Base-by-base conservation (phyloP, 192 early-diverging fungal species). In the Backusella luteola region DNA sequence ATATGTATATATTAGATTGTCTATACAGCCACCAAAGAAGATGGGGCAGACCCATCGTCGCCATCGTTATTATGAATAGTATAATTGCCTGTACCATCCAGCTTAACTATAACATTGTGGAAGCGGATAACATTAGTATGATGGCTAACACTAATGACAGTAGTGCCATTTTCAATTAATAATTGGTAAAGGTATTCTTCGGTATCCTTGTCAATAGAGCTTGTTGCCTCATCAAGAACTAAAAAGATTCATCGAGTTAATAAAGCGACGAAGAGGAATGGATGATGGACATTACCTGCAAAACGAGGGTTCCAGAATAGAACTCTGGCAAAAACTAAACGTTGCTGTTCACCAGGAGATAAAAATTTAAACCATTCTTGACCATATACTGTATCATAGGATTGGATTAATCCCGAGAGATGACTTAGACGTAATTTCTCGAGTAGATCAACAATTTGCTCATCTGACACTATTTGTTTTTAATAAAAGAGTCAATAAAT, bases 131-230 rank as follows among this genome's bases (percentile, higher is more conserved):
- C 73, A 15, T 76, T 75, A 9, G 84, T 77, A 49, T 94, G 89
- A 74, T 99, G 98, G 5, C 92, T 93, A 29, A 99, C 93, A 14
- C 96, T 95, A n/a, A 98, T 90, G 7, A 96, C 81, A 1, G 97
- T 96, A 73, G 97, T 94, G 1, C 90, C 91, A 3, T 85, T 76
- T 36, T 90, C 83, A 46, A 90, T 87, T 32, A 90, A 82, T 15
- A 83, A 77, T 21, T 79, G 83, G 79, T 94, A 95, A 44, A 94
- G 83, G 32, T 76, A 70, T 2, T 74, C 71, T 73, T 90, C 90
- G 0, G 88, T 83, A 0, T 23, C 74, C 2, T 73, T 77, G 67
- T 93, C 92, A 76, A 95, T 85, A 6, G 91, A 83, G 63, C 92
- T 90, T 5, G 91, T 92, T 52, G 89, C 82, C 68, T 95, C 93